Conservation (phyloP, 2,329 filamentous ascomycete genomes). For the Tolypocladium ophioglossoides region DNA sequence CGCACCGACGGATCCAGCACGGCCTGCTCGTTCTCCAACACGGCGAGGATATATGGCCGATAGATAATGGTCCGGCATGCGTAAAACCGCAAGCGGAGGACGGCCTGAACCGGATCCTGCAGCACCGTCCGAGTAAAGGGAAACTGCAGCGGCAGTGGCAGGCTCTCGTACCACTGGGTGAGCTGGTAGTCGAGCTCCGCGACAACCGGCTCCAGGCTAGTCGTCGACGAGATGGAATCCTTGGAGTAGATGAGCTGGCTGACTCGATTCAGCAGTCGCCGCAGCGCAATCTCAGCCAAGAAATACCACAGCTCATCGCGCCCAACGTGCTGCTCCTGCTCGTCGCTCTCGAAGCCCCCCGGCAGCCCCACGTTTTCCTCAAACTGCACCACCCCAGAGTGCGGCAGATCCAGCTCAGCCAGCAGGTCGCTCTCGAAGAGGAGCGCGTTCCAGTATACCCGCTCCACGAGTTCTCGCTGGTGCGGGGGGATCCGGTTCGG, state of each 20-base stretch:
- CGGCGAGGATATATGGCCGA: constrained; percentile 70
- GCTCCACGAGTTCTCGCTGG: constrained; percentile 62
- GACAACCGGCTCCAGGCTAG: constrained; percentile 66
- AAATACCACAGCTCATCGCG: constrained; percentile 81
- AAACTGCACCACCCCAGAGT: constrained; percentile 73
- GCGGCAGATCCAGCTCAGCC: constrained; percentile 69
- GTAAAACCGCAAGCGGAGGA: constrained; percentile 69
- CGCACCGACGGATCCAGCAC: constrained; percentile 61
- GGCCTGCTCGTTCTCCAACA: constrained; percentile 66
- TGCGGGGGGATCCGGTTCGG: constrained; percentile 60
- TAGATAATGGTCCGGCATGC: constrained; percentile 82
- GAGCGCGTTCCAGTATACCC: constrained; percentile 77
- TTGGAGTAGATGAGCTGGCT: constrained; percentile 73
- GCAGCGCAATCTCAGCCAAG: constrained; percentile 69
- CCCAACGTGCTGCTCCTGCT: constrained; percentile 48
- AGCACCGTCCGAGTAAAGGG: constrained; percentile 58
- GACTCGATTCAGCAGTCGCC: constrained; percentile 66
- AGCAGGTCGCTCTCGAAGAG: constrained; percentile 73
- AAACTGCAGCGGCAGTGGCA: constrained; percentile 67
- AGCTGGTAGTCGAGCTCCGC: constrained; percentile 74
- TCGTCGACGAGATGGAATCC: constrained; percentile 59
- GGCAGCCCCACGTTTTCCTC: constrained; percentile 73
- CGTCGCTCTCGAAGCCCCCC: constrained; percentile 65
- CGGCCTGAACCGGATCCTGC: constrained; percentile 66
- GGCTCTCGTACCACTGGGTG: constrained; percentile 73